phyloP scores from a whole-genome alignment of 2,329 filamentous ascomycete species.

The Elsinoe ampelina region DNA sequence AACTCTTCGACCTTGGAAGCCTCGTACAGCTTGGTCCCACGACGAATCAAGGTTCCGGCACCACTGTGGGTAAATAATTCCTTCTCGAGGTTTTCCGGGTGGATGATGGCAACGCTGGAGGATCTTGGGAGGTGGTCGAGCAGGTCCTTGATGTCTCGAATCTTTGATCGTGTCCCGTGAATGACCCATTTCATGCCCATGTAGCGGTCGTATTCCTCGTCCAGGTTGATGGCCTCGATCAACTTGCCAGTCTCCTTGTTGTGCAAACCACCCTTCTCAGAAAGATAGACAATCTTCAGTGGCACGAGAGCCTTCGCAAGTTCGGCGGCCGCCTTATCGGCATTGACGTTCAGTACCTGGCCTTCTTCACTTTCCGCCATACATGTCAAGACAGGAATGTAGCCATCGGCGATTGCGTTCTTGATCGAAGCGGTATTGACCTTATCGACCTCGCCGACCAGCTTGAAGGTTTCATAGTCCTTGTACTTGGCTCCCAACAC shows the following conservation, averaged over 20 bases:
- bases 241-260: constrained; percentile 89
- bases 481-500: constrained; percentile 91
- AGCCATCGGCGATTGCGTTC: constrained; percentile 80
- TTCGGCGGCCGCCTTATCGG: constrained; percentile 91
- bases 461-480: constrained; percentile 91
- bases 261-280: constrained; percentile 93
- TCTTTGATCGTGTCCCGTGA: constrained; percentile 91
- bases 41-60: constrained; percentile 82
- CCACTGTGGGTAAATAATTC: constrained; percentile 95
- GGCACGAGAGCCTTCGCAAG: constrained; percentile 81
- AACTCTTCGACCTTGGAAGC: constrained; percentile 65
- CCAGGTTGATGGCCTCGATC: constrained; percentile 94
- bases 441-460: constrained; percentile 88
- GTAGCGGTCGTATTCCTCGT: constrained; percentile 87
- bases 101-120: constrained; percentile 94
- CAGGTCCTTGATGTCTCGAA: constrained; percentile 93
- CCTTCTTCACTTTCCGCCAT: constrained; percentile 92
- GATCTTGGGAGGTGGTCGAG: constrained; percentile 79
- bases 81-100: constrained; percentile 90
- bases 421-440: constrained; percentile 88
- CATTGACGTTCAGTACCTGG: constrained; percentile 93
- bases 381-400: constrained; percentile 86
- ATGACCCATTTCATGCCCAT: constrained; percentile 94
- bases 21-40: constrained; percentile 79
- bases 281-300: constrained; percentile 96